Evolutionary conservation across 192 early-diverging fungal species (phyloP).

Genomic region (Coemansia sp.): DNA sequence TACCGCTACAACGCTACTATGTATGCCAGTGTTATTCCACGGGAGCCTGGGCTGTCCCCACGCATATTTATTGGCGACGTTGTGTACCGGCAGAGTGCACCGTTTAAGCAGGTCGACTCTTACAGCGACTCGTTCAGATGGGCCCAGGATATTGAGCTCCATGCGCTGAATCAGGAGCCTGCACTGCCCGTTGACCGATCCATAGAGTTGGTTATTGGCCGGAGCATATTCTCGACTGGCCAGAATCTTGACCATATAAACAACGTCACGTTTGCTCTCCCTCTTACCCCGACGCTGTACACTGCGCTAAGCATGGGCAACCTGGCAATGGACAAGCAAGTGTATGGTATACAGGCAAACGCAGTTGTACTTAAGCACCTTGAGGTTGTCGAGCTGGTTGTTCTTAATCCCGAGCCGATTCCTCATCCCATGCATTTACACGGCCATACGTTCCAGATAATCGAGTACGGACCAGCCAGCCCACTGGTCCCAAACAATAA

Average conservation of each 20-base stretch:
- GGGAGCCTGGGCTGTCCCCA: slow-evolving; percentile 43
- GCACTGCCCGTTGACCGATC: slow-evolving; percentile 51
- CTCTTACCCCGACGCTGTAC: slow-evolving; percentile 62
- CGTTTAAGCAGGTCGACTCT: slow-evolving; percentile 19
- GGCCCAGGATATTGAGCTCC: slow-evolving; percentile 49
- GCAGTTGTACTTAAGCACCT: slow-evolving; percentile 59
- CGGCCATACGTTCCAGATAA: slow-evolving; percentile 77
- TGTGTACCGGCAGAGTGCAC: slow-evolving; percentile 56
- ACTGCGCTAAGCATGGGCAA: slow-evolving; percentile 62
- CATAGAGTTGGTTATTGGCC: slow-evolving; percentile 50
- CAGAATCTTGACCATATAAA: slow-evolving; percentile 72
- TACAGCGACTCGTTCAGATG: not conserved
- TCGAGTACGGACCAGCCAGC: slow-evolving; percentile 45
- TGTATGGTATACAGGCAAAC: slow-evolving; percentile 63
- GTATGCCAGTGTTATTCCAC: slow-evolving; percentile 52
- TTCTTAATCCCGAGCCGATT: slow-evolving; percentile 66
- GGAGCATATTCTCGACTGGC: slow-evolving; percentile 59
- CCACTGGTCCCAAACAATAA: slow-evolving; percentile 20
- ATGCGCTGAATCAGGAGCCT: slow-evolving; percentile 46
- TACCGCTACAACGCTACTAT: slow-evolving; percentile 61
- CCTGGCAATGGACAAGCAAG: slow-evolving; percentile 44
- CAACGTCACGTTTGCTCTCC: slow-evolving; percentile 59
- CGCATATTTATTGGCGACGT: slow-evolving; percentile 55
- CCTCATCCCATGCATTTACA: slow-evolving; percentile 77
- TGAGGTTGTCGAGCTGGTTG: slow-evolving; percentile 62